Evolutionary conservation across 2,329 filamentous ascomycete genomes (phyloP), one percentile per base, ranked within the genome.

Genomic region (Hypoxylon sp.): DNA sequence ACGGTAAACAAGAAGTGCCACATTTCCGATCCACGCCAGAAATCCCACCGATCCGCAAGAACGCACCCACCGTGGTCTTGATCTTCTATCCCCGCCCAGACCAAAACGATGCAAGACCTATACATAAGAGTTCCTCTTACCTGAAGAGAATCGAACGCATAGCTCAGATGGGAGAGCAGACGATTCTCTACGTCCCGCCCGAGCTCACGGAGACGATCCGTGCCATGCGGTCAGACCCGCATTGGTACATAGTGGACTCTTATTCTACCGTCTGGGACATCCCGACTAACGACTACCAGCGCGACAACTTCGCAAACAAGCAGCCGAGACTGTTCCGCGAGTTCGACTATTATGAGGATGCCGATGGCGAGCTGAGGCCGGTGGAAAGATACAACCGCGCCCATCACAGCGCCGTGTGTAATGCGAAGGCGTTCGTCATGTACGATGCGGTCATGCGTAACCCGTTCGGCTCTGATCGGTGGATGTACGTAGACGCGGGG

Each of bases 401-500:
- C 15, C 58, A 64, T 17, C 58, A 64, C 20, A 62, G 56, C 24
- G 60, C 63, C n/a, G 60, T 60, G 2, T 63, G 54, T 9, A 63
- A 63, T 15, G 60, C 60, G 18, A 65, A 65, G 55, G 60, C 63
- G 10, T 65, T 63, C 49, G 26, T 63, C 57, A 61, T 62, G 53
- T 65, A 63, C 48, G 60, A 65, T 26, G 63, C 63, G 6, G 18
- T 65, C 23, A 55, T 63, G 57, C 56, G 57, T 27, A 65, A 65
- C 10, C 60, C 63, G 10, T 65, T 65, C 46, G 60, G 50, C 3
- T 61, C 48, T 3, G 57, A 63, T 8, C 33, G 52, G 15, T 65
- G 63, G 63, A 63, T 63, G 54, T 63, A 63, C 48, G 56, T 63
- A 11, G 63, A 65, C 47, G 63, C 63, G 6, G 63, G 63, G 7